Base-by-base conservation (phyloP, 768 basidiomycete genomes). In the Flagelloscypha sp. region DNA sequence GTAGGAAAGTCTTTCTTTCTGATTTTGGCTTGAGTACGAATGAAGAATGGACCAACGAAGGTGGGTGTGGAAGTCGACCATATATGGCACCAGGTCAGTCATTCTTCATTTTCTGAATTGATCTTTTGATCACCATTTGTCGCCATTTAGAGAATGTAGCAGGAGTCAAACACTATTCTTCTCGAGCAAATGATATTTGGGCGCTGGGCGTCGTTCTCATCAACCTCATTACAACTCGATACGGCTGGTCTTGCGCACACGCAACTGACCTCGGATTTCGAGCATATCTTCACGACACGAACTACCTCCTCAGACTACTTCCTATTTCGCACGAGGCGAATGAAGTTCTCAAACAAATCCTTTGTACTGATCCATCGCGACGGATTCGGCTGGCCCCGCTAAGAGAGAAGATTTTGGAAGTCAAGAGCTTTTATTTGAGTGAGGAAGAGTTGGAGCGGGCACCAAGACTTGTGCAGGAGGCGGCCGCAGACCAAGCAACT, bases 211-310 rank as follows among this genome's bases (percentile, higher is more conserved):
- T 94, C 42, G 83, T 94, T 43, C 69, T 94, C 37, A 68, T 82
- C 46, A 92, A 88, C 56, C 73, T 94, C 61, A 76, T 84, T 30
- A 79, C 79, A 36, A 79, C 79, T 12, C 71, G 81, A 16, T 79
- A 79, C 45, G 84, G 84, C 7, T 92, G 88, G 89, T 65, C 70
- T 35, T 69, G 72, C 46, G 84, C 86, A 3, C 72, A 65, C 46
- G 65, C 63, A 41, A 68, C 58, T 19, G 85, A 90, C 59, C 70
- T 74, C 33, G 77, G 73, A 38, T 90, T 81, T 61, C 50, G 62
- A 7, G 69, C 73, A 10, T 90, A 67, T 61, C 54, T 83, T 40
- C 59, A 68, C 42, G 65, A 87, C 49, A 65, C 61, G 28, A 59
- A 83, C 47, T 81, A 76, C 50, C 70, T 90, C 24, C 68, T 68